These are phyloP conservation scores for Terfezia claveryi DNA, from an alignment of 495 filamentous ascomycete species.

Conservation along the genomic window DNA sequence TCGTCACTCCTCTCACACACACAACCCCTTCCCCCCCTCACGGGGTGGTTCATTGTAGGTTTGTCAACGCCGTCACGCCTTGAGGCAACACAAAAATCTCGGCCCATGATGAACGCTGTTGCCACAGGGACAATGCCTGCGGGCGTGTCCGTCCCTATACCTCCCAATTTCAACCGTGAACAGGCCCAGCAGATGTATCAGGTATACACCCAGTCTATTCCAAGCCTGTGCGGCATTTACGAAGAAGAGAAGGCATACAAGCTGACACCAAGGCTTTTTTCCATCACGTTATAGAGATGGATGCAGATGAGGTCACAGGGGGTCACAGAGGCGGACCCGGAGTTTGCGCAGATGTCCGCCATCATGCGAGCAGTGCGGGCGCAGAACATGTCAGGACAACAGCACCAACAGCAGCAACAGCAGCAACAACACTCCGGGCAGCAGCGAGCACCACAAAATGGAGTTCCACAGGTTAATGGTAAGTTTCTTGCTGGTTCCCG, in stretches of 20 bases:
- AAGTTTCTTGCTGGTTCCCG: not conserved
- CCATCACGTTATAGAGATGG: constrained; percentile 12
- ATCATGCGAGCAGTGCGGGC: constrained; percentile 13
- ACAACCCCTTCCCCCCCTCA: too few relatives aligned
- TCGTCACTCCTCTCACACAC: too few relatives aligned
- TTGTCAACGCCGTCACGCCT: too few relatives aligned
- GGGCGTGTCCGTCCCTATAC: constrained; percentile 9
- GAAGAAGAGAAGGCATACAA: not conserved
- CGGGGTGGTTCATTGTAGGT: too few relatives aligned
- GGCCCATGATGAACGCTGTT: constrained; percentile 14
- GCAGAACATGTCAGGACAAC: constrained; percentile 11
- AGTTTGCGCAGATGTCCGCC: constrained; percentile 15
- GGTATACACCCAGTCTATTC: constrained; percentile 6
- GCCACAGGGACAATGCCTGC: constrained; percentile 14
- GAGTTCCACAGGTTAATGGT: constrained; percentile 16
- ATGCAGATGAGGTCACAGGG: constrained; percentile 15
- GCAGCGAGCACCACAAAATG: constrained; percentile 10
- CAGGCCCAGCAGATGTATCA: constrained; percentile 13
- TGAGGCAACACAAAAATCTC: not conserved
- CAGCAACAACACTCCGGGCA: constrained; percentile 12
- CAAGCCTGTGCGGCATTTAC: not conserved
- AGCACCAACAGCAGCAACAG: constrained; percentile 9
- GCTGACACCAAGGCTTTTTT: constrained; percentile 4
- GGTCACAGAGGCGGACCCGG: constrained; percentile 16
- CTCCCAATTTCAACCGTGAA: constrained; percentile 13